Conservation (phyloP, 108 stramenopile genomes). For the Skeletonema marinoi region DNA sequence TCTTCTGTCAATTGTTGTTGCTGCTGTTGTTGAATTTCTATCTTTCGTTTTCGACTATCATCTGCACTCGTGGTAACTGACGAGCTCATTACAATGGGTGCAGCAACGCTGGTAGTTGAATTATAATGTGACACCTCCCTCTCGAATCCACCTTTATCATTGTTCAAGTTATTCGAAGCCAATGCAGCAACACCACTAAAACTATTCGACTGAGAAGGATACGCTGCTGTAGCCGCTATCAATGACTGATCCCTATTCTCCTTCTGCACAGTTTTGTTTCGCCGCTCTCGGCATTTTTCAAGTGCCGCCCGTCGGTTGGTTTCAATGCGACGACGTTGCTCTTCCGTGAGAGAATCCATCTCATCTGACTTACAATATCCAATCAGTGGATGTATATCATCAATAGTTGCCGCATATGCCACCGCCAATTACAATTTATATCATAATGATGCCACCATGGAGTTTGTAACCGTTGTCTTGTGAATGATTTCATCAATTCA, state of each 20-base stretch:
- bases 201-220: neutral
- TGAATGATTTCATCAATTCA: too few species aligned
- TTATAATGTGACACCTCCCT: conserved; percentile 1
- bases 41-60: neutral
- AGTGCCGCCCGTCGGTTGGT: neutral
- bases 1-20: conserved; percentile 22
- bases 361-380: neutral
- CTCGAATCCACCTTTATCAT: neutral
- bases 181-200: neutral
- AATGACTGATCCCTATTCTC: neutral
- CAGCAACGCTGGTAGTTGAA: neutral
- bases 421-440: too few species aligned
- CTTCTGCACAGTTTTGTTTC: neutral
- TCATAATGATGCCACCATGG: too few species aligned
- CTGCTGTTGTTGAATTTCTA: neutral
- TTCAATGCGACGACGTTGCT: conserved; percentile 23
- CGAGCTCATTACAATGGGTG: neutral
- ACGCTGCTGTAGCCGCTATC: neutral
- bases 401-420: too few species aligned
- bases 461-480: too few species aligned
- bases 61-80: neutral
- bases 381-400: too few species aligned
- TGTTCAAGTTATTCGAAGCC: neutral
- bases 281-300: neutral
- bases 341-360: conserved; percentile 17